Evolutionary conservation across 2,329 filamentous ascomycete species (phyloP).

Genomic region (Pseudogymnoascus sp.): DNA sequence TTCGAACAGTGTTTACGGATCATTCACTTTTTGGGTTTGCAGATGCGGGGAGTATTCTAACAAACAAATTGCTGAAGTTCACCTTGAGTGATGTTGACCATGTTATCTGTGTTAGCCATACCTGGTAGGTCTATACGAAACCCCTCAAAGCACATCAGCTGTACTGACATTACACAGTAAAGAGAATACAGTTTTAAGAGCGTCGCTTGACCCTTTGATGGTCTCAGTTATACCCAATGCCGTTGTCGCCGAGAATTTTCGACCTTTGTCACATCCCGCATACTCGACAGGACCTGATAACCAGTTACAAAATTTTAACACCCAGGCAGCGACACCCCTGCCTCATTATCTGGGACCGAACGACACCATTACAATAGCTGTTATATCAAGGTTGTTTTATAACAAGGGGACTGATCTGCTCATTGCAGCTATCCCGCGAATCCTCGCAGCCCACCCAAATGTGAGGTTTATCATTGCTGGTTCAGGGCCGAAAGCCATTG

Average conservation of each 20-base stretch:
- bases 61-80: slow-evolving; percentile 96
- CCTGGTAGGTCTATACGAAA: slow-evolving; percentile 57
- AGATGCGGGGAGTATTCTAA: slow-evolving; percentile 89
- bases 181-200: slow-evolving; percentile 92
- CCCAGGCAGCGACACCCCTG: slow-evolving; percentile 40
- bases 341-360: slow-evolving; percentile 68
- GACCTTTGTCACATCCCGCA: slow-evolving; percentile 53
- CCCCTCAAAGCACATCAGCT: not conserved
- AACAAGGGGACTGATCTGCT: slow-evolving; percentile 97
- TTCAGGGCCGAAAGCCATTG: slow-evolving; percentile 92
- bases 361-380: slow-evolving; percentile 90
- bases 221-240: slow-evolving; percentile 98
- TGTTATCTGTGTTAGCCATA: slow-evolving; percentile 97
- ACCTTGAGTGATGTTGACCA: slow-evolving; percentile 94
- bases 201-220: slow-evolving; percentile 90
- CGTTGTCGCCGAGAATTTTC: slow-evolving; percentile 93
- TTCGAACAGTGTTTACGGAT: slow-evolving; percentile 94
- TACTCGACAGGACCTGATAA: slow-evolving; percentile 26
- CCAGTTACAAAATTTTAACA: slow-evolving; percentile 29
- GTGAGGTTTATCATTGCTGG: slow-evolving; percentile 96
- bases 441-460: slow-evolving; percentile 81
- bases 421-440: slow-evolving; percentile 91
- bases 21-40: slow-evolving; percentile 97
- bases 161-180: slow-evolving; percentile 53
- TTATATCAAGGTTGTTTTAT: slow-evolving; percentile 95